A percentile compares a stretch with the other conserved stretches of the same genome.
These are phyloP conservation scores for Giardia muris DNA, from an alignment of 208 protist genomes.

Conservation along the genomic window DNA sequence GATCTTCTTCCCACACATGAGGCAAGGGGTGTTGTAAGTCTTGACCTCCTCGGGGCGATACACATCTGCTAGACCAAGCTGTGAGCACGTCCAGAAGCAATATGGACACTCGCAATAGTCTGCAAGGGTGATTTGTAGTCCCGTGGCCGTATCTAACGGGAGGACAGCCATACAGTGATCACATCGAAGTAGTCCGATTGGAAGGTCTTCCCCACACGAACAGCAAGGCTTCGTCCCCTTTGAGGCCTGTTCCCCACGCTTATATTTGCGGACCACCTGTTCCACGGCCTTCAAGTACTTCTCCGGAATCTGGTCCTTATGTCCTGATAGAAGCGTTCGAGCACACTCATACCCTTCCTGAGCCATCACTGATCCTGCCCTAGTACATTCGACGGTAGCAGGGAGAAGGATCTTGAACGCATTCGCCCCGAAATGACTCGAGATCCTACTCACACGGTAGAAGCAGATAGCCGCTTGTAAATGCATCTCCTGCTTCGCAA, in stretches of 20 bases:
- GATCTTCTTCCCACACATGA: constrained; percentile 2
- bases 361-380: background rate
- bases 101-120: constrained; percentile 29
- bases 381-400: constrained; percentile 22
- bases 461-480: background rate
- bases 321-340: background rate
- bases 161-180: constrained; percentile 15
- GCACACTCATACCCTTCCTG: constrained; percentile 18
- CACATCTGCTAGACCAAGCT: constrained; percentile 7
- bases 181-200: background rate
- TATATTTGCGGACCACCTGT: constrained; percentile 15
- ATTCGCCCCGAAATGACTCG: background rate
- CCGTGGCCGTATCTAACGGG: constrained; percentile 5
- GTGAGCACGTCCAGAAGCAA: constrained; percentile 15
- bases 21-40: background rate
- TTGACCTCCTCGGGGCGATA: background rate
- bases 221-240: background rate
- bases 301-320: constrained; percentile 20
- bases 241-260: background rate
- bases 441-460: background rate
- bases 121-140: background rate
- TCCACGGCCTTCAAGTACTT: constrained; percentile 25
- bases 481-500: constrained; percentile 1
- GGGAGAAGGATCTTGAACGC: background rate
- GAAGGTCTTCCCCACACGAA: background rate